Conservation (phyloP, 768 basidiomycete genomes). For the Russula dissimulans region DNA sequence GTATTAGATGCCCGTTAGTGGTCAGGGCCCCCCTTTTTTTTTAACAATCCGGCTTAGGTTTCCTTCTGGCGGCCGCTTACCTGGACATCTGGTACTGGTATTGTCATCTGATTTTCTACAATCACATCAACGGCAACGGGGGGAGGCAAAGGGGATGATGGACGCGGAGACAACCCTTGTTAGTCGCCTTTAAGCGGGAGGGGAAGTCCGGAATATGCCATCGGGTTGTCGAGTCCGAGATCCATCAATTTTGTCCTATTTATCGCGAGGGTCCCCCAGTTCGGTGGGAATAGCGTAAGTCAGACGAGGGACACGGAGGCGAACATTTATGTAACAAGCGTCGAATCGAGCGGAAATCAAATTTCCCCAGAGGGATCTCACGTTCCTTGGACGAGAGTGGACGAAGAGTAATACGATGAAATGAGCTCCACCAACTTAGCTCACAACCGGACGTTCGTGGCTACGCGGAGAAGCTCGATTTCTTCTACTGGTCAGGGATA, state of each 20-base stretch:
- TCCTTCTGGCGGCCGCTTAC: too few species aligned
- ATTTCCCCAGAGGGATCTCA: neutral
- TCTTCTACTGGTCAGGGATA: neutral
- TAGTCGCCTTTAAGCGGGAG: constrained; percentile 5
- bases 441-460: neutral
- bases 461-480: neutral
- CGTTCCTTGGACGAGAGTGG: too few species aligned
- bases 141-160: neutral
- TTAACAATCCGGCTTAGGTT: too few species aligned
- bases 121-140: too few species aligned
- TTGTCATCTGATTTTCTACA: too few species aligned
- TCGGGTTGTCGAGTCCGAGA: constrained; percentile 5
- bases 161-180: neutral
- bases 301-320: neutral
- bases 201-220: constrained; percentile 6
- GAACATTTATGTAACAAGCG: constrained; percentile 6
- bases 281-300: neutral
- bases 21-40: too few species aligned
- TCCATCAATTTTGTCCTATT: neutral
- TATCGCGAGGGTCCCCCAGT: neutral
- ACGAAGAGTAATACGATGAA: too few species aligned
- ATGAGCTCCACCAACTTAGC: neutral
- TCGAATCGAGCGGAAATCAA: neutral
- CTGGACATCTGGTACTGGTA: too few species aligned
- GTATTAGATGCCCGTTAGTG: too few species aligned